Base-by-base conservation (phyloP, 345 rosid genomes). In the Moricandia moricandioides region DNA sequence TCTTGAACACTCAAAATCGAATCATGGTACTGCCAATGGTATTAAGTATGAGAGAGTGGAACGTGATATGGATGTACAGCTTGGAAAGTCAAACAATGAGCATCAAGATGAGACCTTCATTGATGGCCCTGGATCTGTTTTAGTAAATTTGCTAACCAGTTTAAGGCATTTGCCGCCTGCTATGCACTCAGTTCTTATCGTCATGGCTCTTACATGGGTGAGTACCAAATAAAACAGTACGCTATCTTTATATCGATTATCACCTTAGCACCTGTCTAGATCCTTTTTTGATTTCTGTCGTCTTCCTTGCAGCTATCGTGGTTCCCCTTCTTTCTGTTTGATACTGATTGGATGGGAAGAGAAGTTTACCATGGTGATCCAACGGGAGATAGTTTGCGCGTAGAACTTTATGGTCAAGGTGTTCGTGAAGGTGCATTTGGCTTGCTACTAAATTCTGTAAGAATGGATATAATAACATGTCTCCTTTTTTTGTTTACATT, bases 331-430 rank as follows among this genome's bases (percentile, higher is more conserved):
- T 91, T 95, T 83, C 88, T 96, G 62, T 95, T 92, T 65, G 98
- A 96, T 83, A 91, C 96, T 37, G 98, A 96, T 84, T 96, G 99
- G 99, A 96, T 96, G 99, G 99, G 99, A 51, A 89, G 97, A 81
- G 97, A 96, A 83, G 97, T 96, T 56, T 92, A 92, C 81, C 96
- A 89, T 67, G 99, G 98, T 37, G 77, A 92, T 86, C 98, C 99
- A 10, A 90, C 82, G 13, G 94, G 92, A 65, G 82, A 72, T 80
- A 58, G 82, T 35, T 40, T 75, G 66, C 88, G 74, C 72, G 86
- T 86, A 11, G 80, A 84, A 67, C 85, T 89, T 43, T 95, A 92
- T 73, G 85, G 86, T 81, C 85, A 87, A 83, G 99, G 98, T 69
- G 97, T 90, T 79, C 86, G 98, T 80, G 91, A 92, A 87, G 98